Base-by-base conservation (phyloP, 164 flowering plant species). In the Vitis riparia region DNA sequence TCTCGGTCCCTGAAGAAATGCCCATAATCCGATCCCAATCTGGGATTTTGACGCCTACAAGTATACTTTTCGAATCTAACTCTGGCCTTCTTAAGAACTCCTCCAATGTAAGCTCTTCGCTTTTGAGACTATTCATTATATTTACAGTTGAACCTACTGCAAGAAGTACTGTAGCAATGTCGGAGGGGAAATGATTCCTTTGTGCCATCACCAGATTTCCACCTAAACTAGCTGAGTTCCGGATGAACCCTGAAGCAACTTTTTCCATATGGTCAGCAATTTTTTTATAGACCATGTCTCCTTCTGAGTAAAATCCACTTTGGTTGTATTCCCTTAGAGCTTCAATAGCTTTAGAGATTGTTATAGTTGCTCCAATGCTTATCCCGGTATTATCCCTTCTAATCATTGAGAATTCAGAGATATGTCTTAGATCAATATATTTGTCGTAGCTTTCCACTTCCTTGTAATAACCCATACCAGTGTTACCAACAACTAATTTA, bases 181-280 rank as follows among this genome's bases (percentile, higher is more conserved):
- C 99, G 7, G 99, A 92, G 63, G 97, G 94, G 74, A 95, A 91
- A 49, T 75, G 63, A 11, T 81, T 80, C 77, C 90, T 86, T 55
- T 91, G 97, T 32, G 98, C 89, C 96, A 92, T 86, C 57, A 92
- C 84, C 76, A 95, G 73, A 81, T 95, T 95, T 13, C 99, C 99
- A 5, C 98, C 99, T 13, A 92, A 23, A 78, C 94, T 95, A 10
- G 92, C 98, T 2, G 91, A 83, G 71, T 95, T 95, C 57, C 97
- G 76, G 11, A 95, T 63, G 55, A 81, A 90, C 10, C 73, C 68
- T 13, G 97, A 79, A 70, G 93, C 98, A 74, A 94, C 76, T 75
- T 92, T 94, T 74, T 86, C 91, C 92, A 94, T 78, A 70, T 94
- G 97, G 37, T 74, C 75, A 17, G 95, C 89, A 70, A 92, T 76